Base-by-base conservation (phyloP, 2,329 filamentous ascomycete species). In the Neoarthrinium moseri region DNA sequence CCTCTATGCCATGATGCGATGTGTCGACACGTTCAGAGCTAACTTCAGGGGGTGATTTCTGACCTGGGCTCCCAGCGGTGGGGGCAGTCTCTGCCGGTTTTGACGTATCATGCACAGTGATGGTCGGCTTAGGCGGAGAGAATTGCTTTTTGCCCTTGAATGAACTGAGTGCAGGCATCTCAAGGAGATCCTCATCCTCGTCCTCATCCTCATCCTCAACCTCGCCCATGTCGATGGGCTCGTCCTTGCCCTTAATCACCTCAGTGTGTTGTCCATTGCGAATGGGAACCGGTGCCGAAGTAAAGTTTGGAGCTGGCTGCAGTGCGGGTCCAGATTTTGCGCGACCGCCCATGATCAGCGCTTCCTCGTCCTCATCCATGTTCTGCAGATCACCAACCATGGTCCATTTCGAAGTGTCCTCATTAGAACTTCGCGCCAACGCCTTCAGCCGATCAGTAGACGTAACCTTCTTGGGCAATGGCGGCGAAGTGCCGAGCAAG, bases 361-460 rank as follows among this genome's bases (percentile, higher is more conserved):
- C 54, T 27, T 64, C 58, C 13, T 63, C 60, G 22, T 62, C 59
- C 8, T 64, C 61, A 15, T 63, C 58, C 21, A 43, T 50, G 23
- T 45, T 53, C 22, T 55, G 58, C 21, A 54, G 38, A 20, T 55
- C 54, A 18, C 57, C 60, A 12, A 78, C 72, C 18, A 76, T 67
- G 4, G 73, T 76, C 74, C 74, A 78, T n/a, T 74, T 66, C 4
- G 72, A 74, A 55, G 71, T 75, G 46, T 73, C 69, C 43, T 76
- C 76, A n/a, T 74, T 56, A 5, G 77, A 76, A 20, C 63, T 66
- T 51, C 77, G 66, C 13, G 78, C 78, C 38, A 81, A 59, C 4
- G 73, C 73, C 46, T 77, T 70, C 30, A 81, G 60, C 5, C 72
- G 72, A 51, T 81, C 77, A 1, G 77, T 78, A 10, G 78, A 80